Conservation (phyloP, 176 grass and related monocot genomes). For the Oryza meyeriana region DNA sequence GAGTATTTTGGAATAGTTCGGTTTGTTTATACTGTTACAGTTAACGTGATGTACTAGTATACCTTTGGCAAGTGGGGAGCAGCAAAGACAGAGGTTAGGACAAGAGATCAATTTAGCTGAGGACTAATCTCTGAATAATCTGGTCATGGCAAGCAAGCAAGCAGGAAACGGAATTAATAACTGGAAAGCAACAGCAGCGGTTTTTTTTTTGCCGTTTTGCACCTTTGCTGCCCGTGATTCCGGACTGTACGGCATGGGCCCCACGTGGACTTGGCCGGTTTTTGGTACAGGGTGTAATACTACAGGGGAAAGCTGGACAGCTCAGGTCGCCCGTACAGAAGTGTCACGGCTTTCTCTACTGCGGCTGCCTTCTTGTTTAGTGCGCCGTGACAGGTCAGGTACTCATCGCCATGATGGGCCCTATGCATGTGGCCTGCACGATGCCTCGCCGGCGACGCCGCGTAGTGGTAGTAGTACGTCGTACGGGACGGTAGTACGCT, state of each 20-base stretch:
- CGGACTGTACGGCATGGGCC: conserved; percentile 20
- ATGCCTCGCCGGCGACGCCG: no score
- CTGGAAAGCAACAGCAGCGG: not conserved
- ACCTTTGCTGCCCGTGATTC: conserved; percentile 15
- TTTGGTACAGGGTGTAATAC: no score
- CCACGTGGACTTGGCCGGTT: not conserved
- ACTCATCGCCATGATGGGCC: no score
- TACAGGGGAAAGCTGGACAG: no score
- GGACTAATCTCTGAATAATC: not conserved
- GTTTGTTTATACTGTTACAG: not conserved
- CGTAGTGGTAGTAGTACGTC: no score
- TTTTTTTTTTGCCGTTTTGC: no score
- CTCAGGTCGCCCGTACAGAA: no score
- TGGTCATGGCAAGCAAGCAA: not conserved
- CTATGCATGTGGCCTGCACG: no score
- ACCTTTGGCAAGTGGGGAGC: not conserved
- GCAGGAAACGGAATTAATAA: not conserved
- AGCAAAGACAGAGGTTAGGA: not conserved
- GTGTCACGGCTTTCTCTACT: no score
- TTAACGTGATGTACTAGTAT: not conserved
- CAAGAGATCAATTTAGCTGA: not conserved
- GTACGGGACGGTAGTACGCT: no score
- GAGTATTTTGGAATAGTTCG: not conserved
- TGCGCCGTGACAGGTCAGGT: no score
- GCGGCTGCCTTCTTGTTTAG: no score